Percentiles rank a stretch among this genome's conserved stretches.
These are phyloP conservation scores for Suhomyces atakaporum DNA, from an alignment of 1,139 yeast genomes.

Conservation along the genomic window DNA sequence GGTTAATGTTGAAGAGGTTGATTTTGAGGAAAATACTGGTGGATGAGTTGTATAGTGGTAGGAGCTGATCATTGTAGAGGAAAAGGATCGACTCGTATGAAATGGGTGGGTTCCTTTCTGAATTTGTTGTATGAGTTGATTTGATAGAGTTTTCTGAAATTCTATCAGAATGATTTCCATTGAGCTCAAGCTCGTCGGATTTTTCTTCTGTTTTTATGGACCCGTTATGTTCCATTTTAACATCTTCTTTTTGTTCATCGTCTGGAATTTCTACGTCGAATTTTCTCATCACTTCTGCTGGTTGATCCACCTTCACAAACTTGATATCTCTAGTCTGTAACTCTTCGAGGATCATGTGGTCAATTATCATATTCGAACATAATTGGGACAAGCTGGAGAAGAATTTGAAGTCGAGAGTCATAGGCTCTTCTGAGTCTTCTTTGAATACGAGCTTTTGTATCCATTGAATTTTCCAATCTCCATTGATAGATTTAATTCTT, in stretches of 20 bases:
- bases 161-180: neutral
- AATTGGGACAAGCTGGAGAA: slow-evolving; percentile 51
- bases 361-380: slow-evolving; percentile 61
- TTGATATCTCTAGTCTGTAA: slow-evolving; percentile 44
- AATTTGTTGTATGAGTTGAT: neutral
- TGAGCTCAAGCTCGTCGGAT: too few relatives aligned
- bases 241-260: slow-evolving; percentile 1
- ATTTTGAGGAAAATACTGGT: slow-evolving; percentile 39
- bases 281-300: slow-evolving; percentile 12
- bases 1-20: slow-evolving; percentile 26
- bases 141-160: neutral
- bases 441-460: slow-evolving; percentile 27
- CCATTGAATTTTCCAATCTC: slow-evolving; percentile 68
- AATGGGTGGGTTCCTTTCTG: too few relatives aligned
- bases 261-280: slow-evolving; percentile 8
- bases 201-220: slow-evolving; percentile 1
- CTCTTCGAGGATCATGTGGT: slow-evolving; percentile 66
- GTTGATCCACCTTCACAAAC: slow-evolving; percentile 29
- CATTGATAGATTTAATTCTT: slow-evolving; percentile 57
- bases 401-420: slow-evolving; percentile 46
- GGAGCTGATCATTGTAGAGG: slow-evolving; percentile 35
- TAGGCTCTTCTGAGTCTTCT: slow-evolving; percentile 16
- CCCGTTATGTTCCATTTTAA: slow-evolving; percentile 1
- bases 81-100: slow-evolving; percentile 35
- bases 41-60: slow-evolving; percentile 40